A percentile compares a stretch with the other conserved stretches of the same genome.
phyloP scores from a whole-genome alignment of 2,329 filamentous ascomycete species.

The Penicillium frequentans region DNA sequence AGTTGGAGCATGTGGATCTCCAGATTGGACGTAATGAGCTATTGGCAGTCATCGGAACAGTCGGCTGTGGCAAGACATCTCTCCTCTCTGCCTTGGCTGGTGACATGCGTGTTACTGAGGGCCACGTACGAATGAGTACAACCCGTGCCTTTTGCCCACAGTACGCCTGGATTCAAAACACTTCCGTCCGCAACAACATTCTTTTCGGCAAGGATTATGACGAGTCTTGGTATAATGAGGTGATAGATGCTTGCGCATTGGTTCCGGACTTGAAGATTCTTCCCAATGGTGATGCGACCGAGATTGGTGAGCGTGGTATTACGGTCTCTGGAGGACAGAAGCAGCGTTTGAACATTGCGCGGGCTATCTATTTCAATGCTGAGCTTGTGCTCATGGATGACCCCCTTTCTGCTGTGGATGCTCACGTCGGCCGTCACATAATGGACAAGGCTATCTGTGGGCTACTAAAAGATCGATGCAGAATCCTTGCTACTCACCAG shows the following conservation, averaged over 20 bases:
- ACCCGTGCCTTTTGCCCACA: conserved; percentile 89
- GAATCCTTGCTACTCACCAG: conserved; percentile 91
- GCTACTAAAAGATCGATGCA: conserved; percentile 81
- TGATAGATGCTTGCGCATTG: conserved; percentile 84
- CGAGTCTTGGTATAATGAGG: conserved; percentile 74
- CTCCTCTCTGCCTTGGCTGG: conserved; percentile 85
- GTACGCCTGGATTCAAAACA: conserved; percentile 97
- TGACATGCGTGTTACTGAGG: conserved; percentile 74
- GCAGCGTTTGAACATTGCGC: conserved; percentile 89
- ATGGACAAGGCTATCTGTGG: conserved; percentile 95
- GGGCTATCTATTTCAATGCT: conserved; percentile 67
- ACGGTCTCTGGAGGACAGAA: conserved; percentile 95
- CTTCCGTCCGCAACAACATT: conserved; percentile 84
- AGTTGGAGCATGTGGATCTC: conserved; percentile 40
- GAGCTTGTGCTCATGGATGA: conserved; percentile 66
- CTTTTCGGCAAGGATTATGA: conserved; percentile 80
- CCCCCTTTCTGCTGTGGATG: conserved; percentile 57
- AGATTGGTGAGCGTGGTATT: conserved; percentile 94
- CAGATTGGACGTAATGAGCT: conserved; percentile 40
- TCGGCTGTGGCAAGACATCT: conserved; percentile 84
- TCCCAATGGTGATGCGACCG: conserved; percentile 83
- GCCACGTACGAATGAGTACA: conserved; percentile 77
- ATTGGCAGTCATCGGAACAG: conserved; percentile 63
- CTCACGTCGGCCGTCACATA: conserved; percentile 66
- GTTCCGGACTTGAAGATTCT: conserved; percentile 87